Base-by-base conservation (phyloP, 2,329 filamentous ascomycete genomes). In the Fusarium luffae region DNA sequence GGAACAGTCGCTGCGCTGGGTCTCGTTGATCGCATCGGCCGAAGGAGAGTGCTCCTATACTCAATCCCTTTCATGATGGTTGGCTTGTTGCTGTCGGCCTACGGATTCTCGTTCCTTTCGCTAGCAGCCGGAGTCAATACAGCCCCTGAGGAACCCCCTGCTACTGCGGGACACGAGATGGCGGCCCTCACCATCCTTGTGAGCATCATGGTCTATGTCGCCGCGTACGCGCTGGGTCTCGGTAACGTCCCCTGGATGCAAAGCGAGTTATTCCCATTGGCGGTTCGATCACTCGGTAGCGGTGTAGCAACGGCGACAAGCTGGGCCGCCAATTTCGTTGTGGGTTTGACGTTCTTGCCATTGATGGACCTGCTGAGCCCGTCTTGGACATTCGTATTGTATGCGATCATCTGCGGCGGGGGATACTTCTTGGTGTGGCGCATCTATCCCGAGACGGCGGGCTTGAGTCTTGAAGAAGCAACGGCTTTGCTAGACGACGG, bases 211-310 rank as follows among this genome's bases (percentile, higher is more conserved):
- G 72, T 93, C 10, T 98, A 97, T 79, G 94, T 97, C 3, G 91
- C 93, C 11, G 86, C 91, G 2, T 98, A 97, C 77, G 95, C 95
- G 2, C 84, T 94, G 3, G 95, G 95, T 4, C 85, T 98, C 4
- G 95, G 95, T 11, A 97, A 94, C 74, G 93, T 98, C 4, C 94
- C 95, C 1, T 98, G 95, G 95, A 95, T 97, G 85, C 94, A 97
- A 81, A 93, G 91, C 72, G 95, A 98, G 81, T 86, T 97, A 32
- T 98, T 98, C 76, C 92, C 94, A 1, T 84, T 94, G 49, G 85
- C 86, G 30, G 92, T 94, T 47, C 89, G 92, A 50, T 90, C 90
- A 7, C 80, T 93, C 3, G 93, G 92, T 28, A 92, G 90, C 61
- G 90, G 90, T 1, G 79, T 93, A 7, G 87, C 91, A 3, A 95